Percentiles rank a stretch among this genome's conserved stretches.
These are phyloP conservation scores for Mucor irregularis DNA, from an alignment of 371 early-diverging fungal species.

Conservation along the genomic window DNA sequence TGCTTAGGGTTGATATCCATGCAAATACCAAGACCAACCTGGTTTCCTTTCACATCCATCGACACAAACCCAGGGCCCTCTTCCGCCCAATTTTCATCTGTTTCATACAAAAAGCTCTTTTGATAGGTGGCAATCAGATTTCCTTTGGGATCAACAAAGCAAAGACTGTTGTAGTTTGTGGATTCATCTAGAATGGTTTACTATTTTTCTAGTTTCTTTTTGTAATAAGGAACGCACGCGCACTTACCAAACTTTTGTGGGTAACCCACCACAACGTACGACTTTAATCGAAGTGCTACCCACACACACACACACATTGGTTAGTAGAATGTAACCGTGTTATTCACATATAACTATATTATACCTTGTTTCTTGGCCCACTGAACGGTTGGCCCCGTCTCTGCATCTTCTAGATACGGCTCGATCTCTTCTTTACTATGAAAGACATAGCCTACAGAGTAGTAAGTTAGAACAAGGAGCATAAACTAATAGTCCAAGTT, in stretches of 20 bases:
- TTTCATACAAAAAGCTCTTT: conserved; percentile 70
- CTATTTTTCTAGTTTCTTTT: neutral
- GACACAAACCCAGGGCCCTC: conserved; percentile 70
- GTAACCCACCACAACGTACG: conserved; percentile 70
- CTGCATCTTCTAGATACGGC: conserved; percentile 58
- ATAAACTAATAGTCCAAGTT: neutral
- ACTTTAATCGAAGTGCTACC: conserved; percentile 53
- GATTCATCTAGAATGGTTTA: neutral
- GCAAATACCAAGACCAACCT: conserved; percentile 78
- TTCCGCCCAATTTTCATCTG: conserved; percentile 76
- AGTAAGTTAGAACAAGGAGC: too few species aligned
- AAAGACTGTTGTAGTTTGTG: conserved; percentile 60
- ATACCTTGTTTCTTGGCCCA: conserved; percentile 73
- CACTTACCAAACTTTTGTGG: conserved; percentile 48
- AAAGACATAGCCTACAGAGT: conserved; percentile 75
- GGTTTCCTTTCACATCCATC: conserved; percentile 28
- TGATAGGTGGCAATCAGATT: conserved; percentile 59
- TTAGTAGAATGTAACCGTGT: too few species aligned
- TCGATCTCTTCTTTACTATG: conserved; percentile 50
- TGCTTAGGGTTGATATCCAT: conserved; percentile 84
- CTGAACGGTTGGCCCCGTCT: conserved; percentile 54
- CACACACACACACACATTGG: too few species aligned
- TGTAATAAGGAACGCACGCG: neutral
- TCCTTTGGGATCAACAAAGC: conserved; percentile 57
- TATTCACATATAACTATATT: too few species aligned